phyloP scores from a whole-genome alignment of 345 rosid genomes.

The Gossypium arboreum region DNA sequence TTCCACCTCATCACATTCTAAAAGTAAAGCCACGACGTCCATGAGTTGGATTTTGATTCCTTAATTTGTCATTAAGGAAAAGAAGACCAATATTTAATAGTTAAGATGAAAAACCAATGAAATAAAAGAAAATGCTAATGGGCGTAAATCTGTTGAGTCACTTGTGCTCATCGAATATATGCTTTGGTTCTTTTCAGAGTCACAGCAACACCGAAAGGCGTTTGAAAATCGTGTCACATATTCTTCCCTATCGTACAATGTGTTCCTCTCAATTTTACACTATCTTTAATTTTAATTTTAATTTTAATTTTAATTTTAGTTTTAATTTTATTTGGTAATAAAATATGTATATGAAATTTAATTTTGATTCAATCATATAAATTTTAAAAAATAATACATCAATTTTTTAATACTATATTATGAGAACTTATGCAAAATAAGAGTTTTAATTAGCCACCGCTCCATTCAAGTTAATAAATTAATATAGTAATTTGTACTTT shows the following conservation, averaged over 20 bases:
- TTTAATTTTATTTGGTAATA: too few relatives aligned
- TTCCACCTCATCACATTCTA: conserved; percentile 14
- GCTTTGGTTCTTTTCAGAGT: conserved; percentile 11
- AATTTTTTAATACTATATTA: too few relatives aligned
- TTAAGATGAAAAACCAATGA: background rate
- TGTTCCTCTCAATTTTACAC: too few relatives aligned
- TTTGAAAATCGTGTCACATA: background rate
- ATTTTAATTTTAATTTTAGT: too few relatives aligned
- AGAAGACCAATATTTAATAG: background rate
- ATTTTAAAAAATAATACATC: too few relatives aligned
- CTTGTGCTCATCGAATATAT: conserved; percentile 13
- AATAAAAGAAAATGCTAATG: background rate
- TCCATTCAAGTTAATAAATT: too few relatives aligned
- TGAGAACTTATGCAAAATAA: too few relatives aligned
- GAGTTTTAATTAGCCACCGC: too few relatives aligned
- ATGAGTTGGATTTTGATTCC: conserved; percentile 14
- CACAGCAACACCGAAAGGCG: background rate
- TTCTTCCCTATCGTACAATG: background rate
- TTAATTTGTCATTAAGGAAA: background rate
- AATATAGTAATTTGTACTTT: too few relatives aligned
- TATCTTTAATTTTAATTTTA: too few relatives aligned
- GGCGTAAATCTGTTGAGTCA: background rate
- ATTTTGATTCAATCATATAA: too few relatives aligned
- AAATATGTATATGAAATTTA: too few relatives aligned
- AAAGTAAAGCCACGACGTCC: background rate